phyloP scores from a whole-genome alignment of 2,329 filamentous ascomycete species.

The Fusarium tricinctum region DNA sequence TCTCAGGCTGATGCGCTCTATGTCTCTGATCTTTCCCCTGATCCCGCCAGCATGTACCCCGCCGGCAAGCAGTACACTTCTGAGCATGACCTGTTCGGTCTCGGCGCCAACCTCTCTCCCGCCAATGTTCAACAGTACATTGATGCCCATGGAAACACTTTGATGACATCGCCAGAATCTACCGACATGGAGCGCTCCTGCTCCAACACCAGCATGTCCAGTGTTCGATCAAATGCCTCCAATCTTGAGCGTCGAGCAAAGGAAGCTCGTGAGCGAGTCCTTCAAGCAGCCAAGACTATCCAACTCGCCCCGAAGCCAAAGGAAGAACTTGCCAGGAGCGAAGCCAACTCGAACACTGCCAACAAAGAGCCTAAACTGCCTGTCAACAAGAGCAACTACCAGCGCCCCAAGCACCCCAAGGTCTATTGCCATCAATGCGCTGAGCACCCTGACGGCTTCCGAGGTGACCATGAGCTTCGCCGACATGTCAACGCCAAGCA shows the following conservation, averaged over 20 bases:
- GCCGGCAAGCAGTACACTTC: constrained; percentile 51
- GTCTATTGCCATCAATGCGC: constrained; percentile 79
- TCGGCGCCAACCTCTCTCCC: constrained; percentile 55
- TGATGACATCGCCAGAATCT: constrained; percentile 49
- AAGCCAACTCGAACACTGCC: neutral
- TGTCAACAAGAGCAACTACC: constrained; percentile 61
- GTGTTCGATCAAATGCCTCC: constrained; percentile 62
- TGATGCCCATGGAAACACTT: constrained; percentile 49
- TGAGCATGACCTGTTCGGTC: constrained; percentile 55
- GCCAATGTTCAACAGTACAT: constrained; percentile 50
- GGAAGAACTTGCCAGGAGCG: constrained; percentile 22
- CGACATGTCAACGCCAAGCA: constrained; percentile 78
- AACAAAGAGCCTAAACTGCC: constrained; percentile 61
- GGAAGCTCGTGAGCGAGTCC: constrained; percentile 62
- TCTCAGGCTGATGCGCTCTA: constrained; percentile 52
- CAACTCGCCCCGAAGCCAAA: constrained; percentile 63
- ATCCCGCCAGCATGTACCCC: constrained; percentile 35
- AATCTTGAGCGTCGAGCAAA: constrained; percentile 61
- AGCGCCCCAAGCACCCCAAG: constrained; percentile 78
- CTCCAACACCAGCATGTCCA: constrained; percentile 60
- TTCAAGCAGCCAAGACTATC: constrained; percentile 58
- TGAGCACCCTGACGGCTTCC: constrained; percentile 82
- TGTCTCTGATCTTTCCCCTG: constrained; percentile 30
- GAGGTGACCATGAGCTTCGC: constrained; percentile 86
- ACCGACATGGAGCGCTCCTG: constrained; percentile 63